A percentile compares a stretch with the other conserved stretches of the same genome.
phyloP scores from a whole-genome alignment of 2,329 filamentous ascomycete genomes.

The Trichoderma afroharzianum region DNA sequence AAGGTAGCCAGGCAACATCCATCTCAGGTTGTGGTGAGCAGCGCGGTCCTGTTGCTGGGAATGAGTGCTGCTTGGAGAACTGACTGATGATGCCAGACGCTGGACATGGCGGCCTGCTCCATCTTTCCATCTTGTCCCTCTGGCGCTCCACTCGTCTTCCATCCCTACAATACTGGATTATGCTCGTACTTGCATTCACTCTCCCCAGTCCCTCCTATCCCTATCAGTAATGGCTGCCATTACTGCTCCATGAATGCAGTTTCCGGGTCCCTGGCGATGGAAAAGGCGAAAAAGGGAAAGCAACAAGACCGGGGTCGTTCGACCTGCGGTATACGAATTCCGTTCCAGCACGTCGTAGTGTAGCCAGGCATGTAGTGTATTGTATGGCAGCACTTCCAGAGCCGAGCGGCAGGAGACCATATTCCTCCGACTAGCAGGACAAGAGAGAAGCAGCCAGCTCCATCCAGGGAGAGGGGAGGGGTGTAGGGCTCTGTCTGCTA shows the following conservation, averaged over 20 bases:
- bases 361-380: background rate
- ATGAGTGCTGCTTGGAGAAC: background rate
- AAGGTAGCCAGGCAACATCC: slow-evolving; percentile 16
- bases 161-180: background rate
- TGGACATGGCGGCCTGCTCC: background rate
- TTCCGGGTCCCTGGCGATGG: background rate
- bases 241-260: background rate
- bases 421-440: slow-evolving; percentile 1
- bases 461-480: background rate
- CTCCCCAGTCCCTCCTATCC: background rate
- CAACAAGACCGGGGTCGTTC: background rate
- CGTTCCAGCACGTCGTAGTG: background rate
- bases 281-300: background rate
- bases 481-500: slow-evolving; percentile 6
- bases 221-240: background rate
- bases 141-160: background rate
- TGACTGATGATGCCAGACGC: slow-evolving; percentile 5
- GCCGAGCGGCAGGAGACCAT: background rate
- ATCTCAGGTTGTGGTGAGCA: slow-evolving; percentile 13
- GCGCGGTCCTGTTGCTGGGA: background rate
- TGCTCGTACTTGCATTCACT: background rate
- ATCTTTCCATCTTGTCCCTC: background rate
- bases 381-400: background rate
- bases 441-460: background rate
- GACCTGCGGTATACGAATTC: background rate